Conservation (phyloP, 2,329 filamentous ascomycete species). For the Clarireedia hainanense region DNA sequence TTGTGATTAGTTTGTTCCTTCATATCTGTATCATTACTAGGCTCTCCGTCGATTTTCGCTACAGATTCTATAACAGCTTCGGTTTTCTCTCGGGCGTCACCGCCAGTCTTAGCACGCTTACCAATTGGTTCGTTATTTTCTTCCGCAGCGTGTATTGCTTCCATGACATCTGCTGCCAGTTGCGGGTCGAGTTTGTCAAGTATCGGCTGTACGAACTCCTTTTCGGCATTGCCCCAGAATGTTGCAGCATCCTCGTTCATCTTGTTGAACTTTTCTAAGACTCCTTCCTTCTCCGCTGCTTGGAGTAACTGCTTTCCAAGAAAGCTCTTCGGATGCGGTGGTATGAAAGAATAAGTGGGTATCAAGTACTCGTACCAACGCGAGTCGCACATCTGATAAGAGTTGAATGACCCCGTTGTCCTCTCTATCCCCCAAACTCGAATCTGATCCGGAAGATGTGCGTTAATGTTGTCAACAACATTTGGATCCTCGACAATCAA, state of each 20-base stretch:
- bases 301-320: conserved; percentile 78
- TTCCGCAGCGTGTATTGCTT: conserved; percentile 44
- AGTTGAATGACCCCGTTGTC: conserved; percentile 86
- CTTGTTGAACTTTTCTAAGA: conserved; percentile 58
- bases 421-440: conserved; percentile 89
- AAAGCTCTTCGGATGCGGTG: conserved; percentile 82
- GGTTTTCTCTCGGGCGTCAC: conserved; percentile 1
- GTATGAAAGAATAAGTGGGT: conserved; percentile 85
- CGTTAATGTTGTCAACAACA: conserved; percentile 86
- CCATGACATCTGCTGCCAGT: conserved; percentile 53
- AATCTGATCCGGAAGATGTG: conserved; percentile 76
- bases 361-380: conserved; percentile 97
- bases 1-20: not conserved
- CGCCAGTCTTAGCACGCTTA: not conserved
- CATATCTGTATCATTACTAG: not conserved
- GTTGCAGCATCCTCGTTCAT: conserved; percentile 69
- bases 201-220: conserved; percentile 69
- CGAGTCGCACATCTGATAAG: conserved; percentile 90
- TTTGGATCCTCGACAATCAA: conserved; percentile 89
- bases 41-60: not conserved
- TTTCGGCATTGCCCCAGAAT: conserved; percentile 80
- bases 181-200: conserved; percentile 55
- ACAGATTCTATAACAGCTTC: conserved; percentile 1
- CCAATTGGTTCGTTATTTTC: conserved; percentile 15
- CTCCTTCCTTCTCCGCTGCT: conserved; percentile 63